Conservation (phyloP, 169 alveolate genomes). For the Plasmodium cynomolgi region DNA sequence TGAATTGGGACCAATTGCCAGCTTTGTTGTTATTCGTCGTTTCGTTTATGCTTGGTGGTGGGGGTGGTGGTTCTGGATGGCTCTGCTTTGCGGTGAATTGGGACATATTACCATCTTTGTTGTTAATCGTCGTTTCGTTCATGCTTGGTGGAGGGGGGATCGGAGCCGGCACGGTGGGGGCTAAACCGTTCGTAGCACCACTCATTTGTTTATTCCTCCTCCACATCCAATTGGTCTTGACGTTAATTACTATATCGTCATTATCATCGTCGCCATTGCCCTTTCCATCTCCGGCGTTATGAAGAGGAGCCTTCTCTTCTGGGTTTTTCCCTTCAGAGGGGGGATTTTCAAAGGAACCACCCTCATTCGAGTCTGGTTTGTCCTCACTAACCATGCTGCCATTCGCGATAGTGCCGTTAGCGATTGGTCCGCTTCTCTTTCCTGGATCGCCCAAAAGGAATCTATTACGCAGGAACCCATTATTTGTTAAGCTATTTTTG, state of each 20-base stretch:
- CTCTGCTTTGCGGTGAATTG: neutral
- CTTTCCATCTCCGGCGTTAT: neutral
- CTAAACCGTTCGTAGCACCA: neutral
- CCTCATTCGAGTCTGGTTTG: neutral
- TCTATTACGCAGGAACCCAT: neutral
- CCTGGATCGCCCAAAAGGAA: neutral
- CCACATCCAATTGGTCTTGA: neutral
- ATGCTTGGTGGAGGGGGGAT: neutral
- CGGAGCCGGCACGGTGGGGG: neutral
- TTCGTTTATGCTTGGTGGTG: neutral
- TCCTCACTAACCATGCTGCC: neutral
- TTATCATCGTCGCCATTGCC: neutral
- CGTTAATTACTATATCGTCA: constrained; percentile 9
- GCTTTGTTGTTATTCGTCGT: neutral
- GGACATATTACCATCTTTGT: neutral
- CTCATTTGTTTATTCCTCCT: neutral
- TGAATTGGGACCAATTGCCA: neutral
- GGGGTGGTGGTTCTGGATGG: neutral
- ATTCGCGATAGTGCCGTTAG: neutral
- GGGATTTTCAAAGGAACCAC: neutral
- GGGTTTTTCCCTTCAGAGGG: neutral
- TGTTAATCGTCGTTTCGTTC: neutral
- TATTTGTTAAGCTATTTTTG: neutral
- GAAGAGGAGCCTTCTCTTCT: neutral
- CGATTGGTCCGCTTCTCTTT: neutral